Evolutionary conservation across 371 early-diverging fungal genomes (phyloP).

Genomic region (Actinomucor elegans): DNA sequence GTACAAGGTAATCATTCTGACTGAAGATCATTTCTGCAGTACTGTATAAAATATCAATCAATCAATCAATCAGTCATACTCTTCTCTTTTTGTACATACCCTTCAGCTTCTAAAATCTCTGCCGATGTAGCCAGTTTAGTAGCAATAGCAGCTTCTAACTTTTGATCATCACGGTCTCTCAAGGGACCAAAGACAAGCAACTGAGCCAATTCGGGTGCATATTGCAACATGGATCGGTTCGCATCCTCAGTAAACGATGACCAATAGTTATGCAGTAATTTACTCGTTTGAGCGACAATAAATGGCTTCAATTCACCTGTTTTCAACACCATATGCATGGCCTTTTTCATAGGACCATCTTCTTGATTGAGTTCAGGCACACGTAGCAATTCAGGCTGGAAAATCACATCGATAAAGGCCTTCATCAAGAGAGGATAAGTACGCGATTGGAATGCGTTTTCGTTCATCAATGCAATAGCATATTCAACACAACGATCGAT

Average conservation of each 20-base stretch:
- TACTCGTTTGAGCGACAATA: slow-evolving; percentile 32
- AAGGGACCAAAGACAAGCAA: slow-evolving; percentile 57
- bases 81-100: too few species aligned
- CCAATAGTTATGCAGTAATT: slow-evolving; percentile 39
- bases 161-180: slow-evolving; percentile 57
- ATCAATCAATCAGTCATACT: neutral
- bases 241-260: slow-evolving; percentile 26
- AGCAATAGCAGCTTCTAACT: slow-evolving; percentile 52
- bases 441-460: slow-evolving; percentile 38
- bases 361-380: slow-evolving; percentile 29
- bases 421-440: slow-evolving; percentile 36
- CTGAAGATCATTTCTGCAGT: slow-evolving; percentile 33
- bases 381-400: slow-evolving; percentile 36
- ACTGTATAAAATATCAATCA: slow-evolving; percentile 14
- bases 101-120: slow-evolving; percentile 32
- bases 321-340: slow-evolving; percentile 30
- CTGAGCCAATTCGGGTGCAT: slow-evolving; percentile 34
- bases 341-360: slow-evolving; percentile 44
- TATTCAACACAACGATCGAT: slow-evolving; percentile 28
- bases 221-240: slow-evolving; percentile 37
- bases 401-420: slow-evolving; percentile 33
- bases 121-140: slow-evolving; percentile 33
- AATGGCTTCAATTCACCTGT: slow-evolving; percentile 41
- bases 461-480: slow-evolving; percentile 36
- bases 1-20: slow-evolving; percentile 57